Evolutionary conservation across 306 rosid genomes (phyloP).

Genomic region (Hylodesmum podocarpum): DNA sequence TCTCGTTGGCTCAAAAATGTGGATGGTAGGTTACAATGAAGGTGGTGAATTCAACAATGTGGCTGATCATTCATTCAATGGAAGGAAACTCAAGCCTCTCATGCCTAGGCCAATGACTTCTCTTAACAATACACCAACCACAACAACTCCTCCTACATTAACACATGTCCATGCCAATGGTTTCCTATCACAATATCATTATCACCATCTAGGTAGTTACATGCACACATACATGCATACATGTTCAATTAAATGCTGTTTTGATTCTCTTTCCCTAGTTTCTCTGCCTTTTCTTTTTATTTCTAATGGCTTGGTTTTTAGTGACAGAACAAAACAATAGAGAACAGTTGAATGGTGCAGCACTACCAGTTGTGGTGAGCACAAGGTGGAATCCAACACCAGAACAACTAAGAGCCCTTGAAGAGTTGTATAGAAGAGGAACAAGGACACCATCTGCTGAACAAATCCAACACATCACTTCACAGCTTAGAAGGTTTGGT

Average conservation of each 20-base stretch:
- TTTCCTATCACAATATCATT: conserved; percentile 41
- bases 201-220: conserved; percentile 75
- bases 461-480: conserved; percentile 86
- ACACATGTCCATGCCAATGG: conserved; percentile 37
- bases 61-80: conserved; percentile 17
- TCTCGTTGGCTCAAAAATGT: conserved; percentile 45
- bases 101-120: conserved; percentile 60
- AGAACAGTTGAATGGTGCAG: conserved; percentile 37
- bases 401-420: conserved; percentile 82
- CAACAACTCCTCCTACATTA: conserved; percentile 45
- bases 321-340: conserved; percentile 57
- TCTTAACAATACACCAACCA: conserved; percentile 27
- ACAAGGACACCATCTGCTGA: conserved; percentile 95
- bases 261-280: not conserved
- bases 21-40: conserved; percentile 72
- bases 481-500: conserved; percentile 80
- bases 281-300: not conserved
- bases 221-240: no score
- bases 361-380: conserved; percentile 62
- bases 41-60: conserved; percentile 50
- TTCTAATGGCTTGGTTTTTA: not conserved
- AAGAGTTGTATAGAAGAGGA: conserved; percentile 78
- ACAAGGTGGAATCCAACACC: conserved; percentile 96
- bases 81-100: conserved; percentile 72
- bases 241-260: not conserved